Percentiles rank a stretch among this genome's conserved stretches.
Evolutionary conservation across 495 filamentous ascomycete genomes (phyloP).

Genomic region (Aspergillus funiculosus): DNA sequence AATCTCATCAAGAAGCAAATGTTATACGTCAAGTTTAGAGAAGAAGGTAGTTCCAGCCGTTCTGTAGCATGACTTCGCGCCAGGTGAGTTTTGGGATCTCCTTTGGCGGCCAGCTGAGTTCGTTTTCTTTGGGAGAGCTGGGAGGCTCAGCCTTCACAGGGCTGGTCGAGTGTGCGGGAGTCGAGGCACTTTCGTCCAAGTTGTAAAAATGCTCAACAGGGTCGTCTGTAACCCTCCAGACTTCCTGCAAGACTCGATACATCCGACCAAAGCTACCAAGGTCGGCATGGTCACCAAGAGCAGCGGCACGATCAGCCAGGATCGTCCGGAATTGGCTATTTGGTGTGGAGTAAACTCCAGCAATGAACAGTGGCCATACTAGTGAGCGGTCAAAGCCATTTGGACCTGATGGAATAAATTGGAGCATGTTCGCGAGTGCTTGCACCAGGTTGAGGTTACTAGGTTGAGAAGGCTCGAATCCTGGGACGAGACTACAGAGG

Average conservation of each 20-base stretch:
- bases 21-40: constrained; percentile 48
- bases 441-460: constrained; percentile 69
- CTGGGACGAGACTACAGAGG: constrained; percentile 87
- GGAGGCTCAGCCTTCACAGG: constrained; percentile 22
- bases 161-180: constrained; percentile 7
- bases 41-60: constrained; percentile 87
- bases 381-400: constrained; percentile 85
- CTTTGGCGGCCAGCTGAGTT: constrained; percentile 11
- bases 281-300: constrained; percentile 67
- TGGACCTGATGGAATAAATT: constrained; percentile 73
- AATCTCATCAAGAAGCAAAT: constrained; percentile 16
- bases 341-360: constrained; percentile 66
- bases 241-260: constrained; percentile 67
- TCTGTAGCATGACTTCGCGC: constrained; percentile 89
- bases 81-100: constrained; percentile 56
- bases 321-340: constrained; percentile 67
- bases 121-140: constrained; percentile 16
- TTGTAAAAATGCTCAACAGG: constrained; percentile 17
- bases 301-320: constrained; percentile 62
- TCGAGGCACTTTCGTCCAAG: constrained; percentile 25
- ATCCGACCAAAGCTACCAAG: constrained; percentile 86
- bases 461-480: constrained; percentile 64
- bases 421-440: constrained; percentile 62
- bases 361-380: constrained; percentile 86
- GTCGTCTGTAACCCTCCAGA: constrained; percentile 72